A percentile compares a stretch with the other conserved stretches of the same genome.
Evolutionary conservation across 768 basidiomycete species (phyloP).

Genomic region (Tephrocybe sp.): DNA sequence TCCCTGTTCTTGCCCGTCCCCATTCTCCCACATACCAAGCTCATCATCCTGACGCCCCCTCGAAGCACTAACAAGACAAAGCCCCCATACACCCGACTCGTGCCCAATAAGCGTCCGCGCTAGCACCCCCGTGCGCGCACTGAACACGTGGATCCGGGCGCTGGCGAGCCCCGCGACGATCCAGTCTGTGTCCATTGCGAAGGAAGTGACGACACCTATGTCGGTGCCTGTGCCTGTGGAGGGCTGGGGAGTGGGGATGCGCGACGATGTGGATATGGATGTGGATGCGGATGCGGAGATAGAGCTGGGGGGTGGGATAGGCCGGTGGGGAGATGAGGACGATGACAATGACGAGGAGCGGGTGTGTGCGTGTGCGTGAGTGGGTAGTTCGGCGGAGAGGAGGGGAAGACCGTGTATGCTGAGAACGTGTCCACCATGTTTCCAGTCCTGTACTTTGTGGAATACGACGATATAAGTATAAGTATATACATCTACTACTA

Average conservation of each 20-base stretch:
- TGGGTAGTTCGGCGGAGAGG: constrained; percentile 53
- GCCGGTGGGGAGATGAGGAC: constrained; percentile 8
- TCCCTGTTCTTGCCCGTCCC: not conserved
- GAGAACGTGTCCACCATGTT: constrained; percentile 67
- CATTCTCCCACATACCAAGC: not conserved
- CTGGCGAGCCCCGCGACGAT: constrained; percentile 90
- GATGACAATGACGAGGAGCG: not conserved
- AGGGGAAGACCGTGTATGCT: constrained; percentile 69
- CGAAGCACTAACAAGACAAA: constrained; percentile 10
- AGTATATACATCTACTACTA: not conserved
- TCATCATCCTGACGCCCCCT: not conserved
- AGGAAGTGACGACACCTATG: constrained; percentile 77
- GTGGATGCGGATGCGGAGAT: constrained; percentile 37
- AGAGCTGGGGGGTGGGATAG: constrained; percentile 6
- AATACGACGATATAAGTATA: not conserved
- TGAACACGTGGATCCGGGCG: constrained; percentile 82
- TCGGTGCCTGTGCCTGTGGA: constrained; percentile 23
- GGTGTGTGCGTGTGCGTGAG: constrained; percentile 58
- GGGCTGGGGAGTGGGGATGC: constrained; percentile 29
- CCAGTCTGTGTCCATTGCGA: constrained; percentile 80
- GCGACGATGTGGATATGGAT: constrained; percentile 70
- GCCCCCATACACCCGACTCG: constrained; percentile 11
- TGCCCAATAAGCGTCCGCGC: constrained; percentile 36
- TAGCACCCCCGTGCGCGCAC: constrained; percentile 75
- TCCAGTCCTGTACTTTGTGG: constrained; percentile 89